phyloP scores from a whole-genome alignment of 768 basidiomycete species.

The Crepidotus variabilis region DNA sequence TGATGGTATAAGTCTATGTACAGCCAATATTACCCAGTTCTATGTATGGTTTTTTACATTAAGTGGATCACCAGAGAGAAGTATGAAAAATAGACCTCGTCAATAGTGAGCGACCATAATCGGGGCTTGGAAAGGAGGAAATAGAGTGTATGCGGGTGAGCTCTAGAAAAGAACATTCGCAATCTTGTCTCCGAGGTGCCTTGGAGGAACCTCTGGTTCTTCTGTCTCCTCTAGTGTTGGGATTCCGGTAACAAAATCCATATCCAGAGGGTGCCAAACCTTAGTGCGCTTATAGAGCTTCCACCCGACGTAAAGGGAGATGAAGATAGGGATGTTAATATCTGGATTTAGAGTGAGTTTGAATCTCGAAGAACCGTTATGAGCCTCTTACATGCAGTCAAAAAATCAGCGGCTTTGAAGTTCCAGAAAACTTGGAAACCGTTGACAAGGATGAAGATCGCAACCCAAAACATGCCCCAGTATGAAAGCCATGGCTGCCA shows the following conservation, averaged over 20 bases:
- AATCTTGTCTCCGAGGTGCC: constrained; percentile 47
- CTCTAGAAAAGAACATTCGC: constrained; percentile 47
- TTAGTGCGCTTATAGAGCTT: constrained; percentile 37
- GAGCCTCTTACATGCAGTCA: constrained; percentile 34
- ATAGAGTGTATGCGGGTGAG: too few relatives aligned
- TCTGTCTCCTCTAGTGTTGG: constrained; percentile 72
- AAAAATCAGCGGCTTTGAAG: constrained; percentile 51
- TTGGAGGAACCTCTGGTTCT: constrained; percentile 43
- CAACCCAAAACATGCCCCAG: constrained; percentile 67
- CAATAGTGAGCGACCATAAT: too few relatives aligned
- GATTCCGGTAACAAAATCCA: constrained; percentile 74
- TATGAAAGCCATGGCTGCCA: constrained; percentile 67
- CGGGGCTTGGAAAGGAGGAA: too few relatives aligned
- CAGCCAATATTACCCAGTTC: too few relatives aligned
- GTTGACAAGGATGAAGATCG: constrained; percentile 52
- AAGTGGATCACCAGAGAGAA: too few relatives aligned
- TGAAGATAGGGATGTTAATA: constrained; percentile 46
- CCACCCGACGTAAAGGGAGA: constrained; percentile 39
- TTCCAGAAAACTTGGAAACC: constrained; percentile 60
- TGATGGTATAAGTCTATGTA: too few relatives aligned
- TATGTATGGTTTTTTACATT: too few relatives aligned
- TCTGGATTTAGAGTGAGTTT: constrained; percentile 22
- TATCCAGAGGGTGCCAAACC: constrained; percentile 55
- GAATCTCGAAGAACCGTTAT: neutral
- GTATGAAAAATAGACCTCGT: too few relatives aligned